Evolutionary conservation across 371 early-diverging fungal genomes (phyloP).

Genomic region (Dichotomocladium elegans): DNA sequence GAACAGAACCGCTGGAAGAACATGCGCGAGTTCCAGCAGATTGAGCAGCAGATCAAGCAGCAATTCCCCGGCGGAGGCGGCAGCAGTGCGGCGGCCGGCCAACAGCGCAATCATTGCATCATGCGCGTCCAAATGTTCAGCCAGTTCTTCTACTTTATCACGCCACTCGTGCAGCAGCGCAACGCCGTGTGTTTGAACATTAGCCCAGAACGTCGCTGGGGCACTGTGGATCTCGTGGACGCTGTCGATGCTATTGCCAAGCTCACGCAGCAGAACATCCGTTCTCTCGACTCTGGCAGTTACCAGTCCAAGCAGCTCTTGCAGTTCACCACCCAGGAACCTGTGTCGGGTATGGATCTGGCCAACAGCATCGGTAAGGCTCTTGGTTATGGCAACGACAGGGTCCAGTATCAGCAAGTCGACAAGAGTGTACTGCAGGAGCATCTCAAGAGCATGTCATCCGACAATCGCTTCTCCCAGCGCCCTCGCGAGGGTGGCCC

Average conservation of each 20-base stretch:
- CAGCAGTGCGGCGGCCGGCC: too few relatives aligned
- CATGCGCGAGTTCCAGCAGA: slow-evolving; percentile 15
- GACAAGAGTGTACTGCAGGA: slow-evolving; percentile 14
- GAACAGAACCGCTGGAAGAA: slow-evolving; percentile 14
- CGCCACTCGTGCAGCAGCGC: slow-evolving; percentile 24
- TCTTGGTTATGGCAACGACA: slow-evolving; percentile 8
- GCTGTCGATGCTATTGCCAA: slow-evolving; percentile 23
- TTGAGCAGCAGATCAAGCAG: slow-evolving; percentile 32
- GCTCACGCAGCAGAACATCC: slow-evolving; percentile 15
- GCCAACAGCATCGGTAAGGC: slow-evolving; percentile 25
- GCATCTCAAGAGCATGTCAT: slow-evolving; percentile 21
- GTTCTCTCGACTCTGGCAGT: background rate
- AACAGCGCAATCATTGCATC: slow-evolving; percentile 17
- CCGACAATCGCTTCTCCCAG: slow-evolving; percentile 23
- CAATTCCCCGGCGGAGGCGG: too few relatives aligned
- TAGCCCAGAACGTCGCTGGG: slow-evolving; percentile 24
- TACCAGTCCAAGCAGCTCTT: slow-evolving; percentile 17
- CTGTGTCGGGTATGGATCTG: slow-evolving; percentile 14
- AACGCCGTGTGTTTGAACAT: slow-evolving; percentile 23
- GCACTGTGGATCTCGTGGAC: slow-evolving; percentile 27
- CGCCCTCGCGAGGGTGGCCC: slow-evolving; percentile 10
- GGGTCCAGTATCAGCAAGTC: slow-evolving; percentile 16
- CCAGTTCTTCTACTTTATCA: slow-evolving; percentile 33
- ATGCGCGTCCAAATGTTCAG: slow-evolving; percentile 19
- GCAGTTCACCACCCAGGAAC: slow-evolving; percentile 19